These are phyloP conservation scores for Citrus hindsii DNA, from an alignment of 345 rosid species.

Conservation along the genomic window DNA sequence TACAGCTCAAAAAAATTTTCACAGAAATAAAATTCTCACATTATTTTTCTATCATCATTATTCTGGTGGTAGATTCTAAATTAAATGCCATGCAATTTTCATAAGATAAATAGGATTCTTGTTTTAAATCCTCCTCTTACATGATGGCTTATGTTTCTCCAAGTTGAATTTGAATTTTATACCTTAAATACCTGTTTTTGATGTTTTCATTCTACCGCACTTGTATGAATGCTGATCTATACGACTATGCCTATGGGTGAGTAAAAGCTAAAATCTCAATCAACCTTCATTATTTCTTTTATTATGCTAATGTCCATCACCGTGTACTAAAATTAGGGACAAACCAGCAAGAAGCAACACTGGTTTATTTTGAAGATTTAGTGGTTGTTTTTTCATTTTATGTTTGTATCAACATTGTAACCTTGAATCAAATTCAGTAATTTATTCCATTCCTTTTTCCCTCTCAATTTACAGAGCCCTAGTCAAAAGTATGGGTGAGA, in stretches of 20 bases:
- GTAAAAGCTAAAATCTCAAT: neutral
- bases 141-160: neutral
- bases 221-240: neutral
- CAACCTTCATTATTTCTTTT: neutral
- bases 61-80: neutral
- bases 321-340: neutral
- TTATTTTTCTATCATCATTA: neutral
- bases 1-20: neutral
- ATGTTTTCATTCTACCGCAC: neutral
- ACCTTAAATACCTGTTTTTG: neutral
- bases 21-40: neutral
- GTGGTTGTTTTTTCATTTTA: neutral
- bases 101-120: neutral
- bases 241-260: neutral
- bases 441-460: neutral
- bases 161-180: neutral
- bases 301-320: neutral
- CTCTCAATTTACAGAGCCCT: constrained; percentile 51
- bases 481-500: constrained; percentile 91
- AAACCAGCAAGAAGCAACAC: neutral
- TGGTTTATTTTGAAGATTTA: neutral
- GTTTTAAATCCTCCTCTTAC: neutral
- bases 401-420: neutral
- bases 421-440: neutral
- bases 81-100: neutral